Base-by-base conservation (phyloP, 2,329 filamentous ascomycete genomes). In the Xylariales sp. region DNA sequence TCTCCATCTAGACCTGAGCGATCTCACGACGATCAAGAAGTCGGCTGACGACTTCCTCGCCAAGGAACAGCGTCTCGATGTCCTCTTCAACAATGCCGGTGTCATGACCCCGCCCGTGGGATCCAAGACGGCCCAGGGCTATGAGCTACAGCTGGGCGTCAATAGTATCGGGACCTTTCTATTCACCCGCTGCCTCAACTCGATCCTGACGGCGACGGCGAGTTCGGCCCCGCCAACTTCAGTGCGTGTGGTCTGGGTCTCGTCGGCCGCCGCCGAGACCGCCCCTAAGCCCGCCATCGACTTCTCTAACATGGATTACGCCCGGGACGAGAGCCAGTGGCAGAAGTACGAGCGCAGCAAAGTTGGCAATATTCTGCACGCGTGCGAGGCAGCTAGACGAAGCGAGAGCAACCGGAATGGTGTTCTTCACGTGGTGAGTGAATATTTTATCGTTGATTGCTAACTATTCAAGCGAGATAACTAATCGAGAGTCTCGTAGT, bases 71-170 rank as follows among this genome's bases (percentile, higher is more conserved):
- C 36, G 36, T 10, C 36, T 39, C 12, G 36, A 39, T 39, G 36
- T 39, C 3, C 74, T 84, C 0, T 81, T 77, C 71, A 79, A 81
- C 64, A 80, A 80, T 62, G 80, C 81, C 10, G 79, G 78, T 10
- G 78, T 83, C 5, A 81, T 67, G 49, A 10, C 39, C 7, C 36
- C 54, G 2, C 58, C 63, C 4, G 49, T 53, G 5, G 75, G 75
- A 2, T 76, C 73, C 28, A 77, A 73, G 65, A 79, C 78, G 3
- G 69, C 74, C 0, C 77, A 78, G 62, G 76, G 76, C 18, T 74
- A 76, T 63, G 77, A 79, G 56, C 67, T 75, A 9, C 74, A 78
- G 52, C 66, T 78, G 1, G 76, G 73, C 18, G 67, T 74, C 45
- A 79, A 79, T 53, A 57, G 36, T 7, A 58, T 79, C 28, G 77